phyloP scores from a whole-genome alignment of 2,329 filamentous ascomycete species.

The Ceratocystiopsis brevicomis region DNA sequence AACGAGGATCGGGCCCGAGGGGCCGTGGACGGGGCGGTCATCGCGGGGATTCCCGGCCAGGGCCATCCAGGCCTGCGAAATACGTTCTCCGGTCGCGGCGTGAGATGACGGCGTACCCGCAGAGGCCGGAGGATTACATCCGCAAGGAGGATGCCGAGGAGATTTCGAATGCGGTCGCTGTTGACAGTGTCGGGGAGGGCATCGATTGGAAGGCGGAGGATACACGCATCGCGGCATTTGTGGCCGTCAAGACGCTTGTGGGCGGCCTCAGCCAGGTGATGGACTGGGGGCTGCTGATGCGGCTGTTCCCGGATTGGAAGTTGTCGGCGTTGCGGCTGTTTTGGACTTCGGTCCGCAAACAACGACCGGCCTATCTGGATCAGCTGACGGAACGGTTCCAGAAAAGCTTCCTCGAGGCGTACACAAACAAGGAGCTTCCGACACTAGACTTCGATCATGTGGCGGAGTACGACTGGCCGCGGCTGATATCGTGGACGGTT shows the following conservation, averaged over 20 bases:
- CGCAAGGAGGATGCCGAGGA: too few species aligned
- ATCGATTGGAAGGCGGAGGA: slow-evolving; percentile 24
- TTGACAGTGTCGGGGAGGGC: slow-evolving; percentile 5
- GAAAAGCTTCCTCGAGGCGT: slow-evolving; percentile 44
- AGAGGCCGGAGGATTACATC: slow-evolving; percentile 15
- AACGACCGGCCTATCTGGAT: slow-evolving; percentile 32
- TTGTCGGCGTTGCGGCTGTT: slow-evolving; percentile 32
- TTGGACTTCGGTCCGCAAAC: slow-evolving; percentile 33
- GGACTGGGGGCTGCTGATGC: slow-evolving; percentile 41
- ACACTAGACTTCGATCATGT: slow-evolving; percentile 44
- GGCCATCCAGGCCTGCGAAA: not conserved
- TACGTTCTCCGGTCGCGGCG: slow-evolving; percentile 14
- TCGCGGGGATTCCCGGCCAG: too few species aligned
- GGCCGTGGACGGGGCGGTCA: too few species aligned
- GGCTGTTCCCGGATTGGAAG: slow-evolving; percentile 34
- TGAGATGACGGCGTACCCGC: slow-evolving; percentile 16
- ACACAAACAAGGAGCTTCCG: slow-evolving; percentile 41
- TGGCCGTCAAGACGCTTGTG: slow-evolving; percentile 36
- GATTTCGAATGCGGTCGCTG: slow-evolving; percentile 8
- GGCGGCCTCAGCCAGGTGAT: slow-evolving; percentile 40
- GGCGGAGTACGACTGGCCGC: slow-evolving; percentile 47
- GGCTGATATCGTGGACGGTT: slow-evolving; percentile 47
- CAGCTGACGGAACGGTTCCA: slow-evolving; percentile 45
- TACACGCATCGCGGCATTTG: slow-evolving; percentile 34
- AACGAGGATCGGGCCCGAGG: too few species aligned